Base-by-base conservation (phyloP, 129 eudicot species). In the Sambucus nigra region DNA sequence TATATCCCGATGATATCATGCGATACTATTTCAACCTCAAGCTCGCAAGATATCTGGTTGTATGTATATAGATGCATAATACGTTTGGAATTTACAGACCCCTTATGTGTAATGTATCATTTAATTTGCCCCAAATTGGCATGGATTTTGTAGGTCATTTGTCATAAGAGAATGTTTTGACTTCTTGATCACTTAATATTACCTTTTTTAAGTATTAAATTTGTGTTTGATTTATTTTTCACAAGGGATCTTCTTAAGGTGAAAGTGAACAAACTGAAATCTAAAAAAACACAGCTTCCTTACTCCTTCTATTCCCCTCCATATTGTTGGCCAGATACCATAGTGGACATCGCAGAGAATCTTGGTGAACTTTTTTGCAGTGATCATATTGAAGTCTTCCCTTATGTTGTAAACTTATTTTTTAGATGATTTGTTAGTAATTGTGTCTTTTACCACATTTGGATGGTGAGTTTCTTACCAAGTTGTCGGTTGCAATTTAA, bases 321-420 rank as follows among this genome's bases (percentile, higher is more conserved):
- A 23, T 83, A 71, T 53, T 83, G 94, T 58, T 69, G 70, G 47
- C 94, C 94, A 2, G 25, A 65, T 11, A 69, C 57, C 26, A 73
- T 83, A 17, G 73, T 53, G 6, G 85, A 79, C 58, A 73, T 75
- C 42, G 78, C 86, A 51, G 92, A 82, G 51, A 77, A 82, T 71
- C 75, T 77, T 29, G 91, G 85, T 33, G 91, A 82, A 71, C 79
- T 79, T 66, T 80, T 80, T 61, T 78, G 73, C 33, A 81, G 94
- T 52, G 83, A 76, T 61, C 84, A 82, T 9, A 73, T 76, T 61
- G 88, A 84, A 73, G 76, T 69, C 46, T 84, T 87, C 29, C 84
- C 82, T 0, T 84, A 80, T 51, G 80, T 51, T 80, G 94, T 84
- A 58, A 65, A 74, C 41, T 16, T 20, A 25, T 27, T 19, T 42